These are phyloP conservation scores for Pseudopithomyces maydicus DNA, from an alignment of 2,329 filamentous ascomycete genomes.

Conservation along the genomic window DNA sequence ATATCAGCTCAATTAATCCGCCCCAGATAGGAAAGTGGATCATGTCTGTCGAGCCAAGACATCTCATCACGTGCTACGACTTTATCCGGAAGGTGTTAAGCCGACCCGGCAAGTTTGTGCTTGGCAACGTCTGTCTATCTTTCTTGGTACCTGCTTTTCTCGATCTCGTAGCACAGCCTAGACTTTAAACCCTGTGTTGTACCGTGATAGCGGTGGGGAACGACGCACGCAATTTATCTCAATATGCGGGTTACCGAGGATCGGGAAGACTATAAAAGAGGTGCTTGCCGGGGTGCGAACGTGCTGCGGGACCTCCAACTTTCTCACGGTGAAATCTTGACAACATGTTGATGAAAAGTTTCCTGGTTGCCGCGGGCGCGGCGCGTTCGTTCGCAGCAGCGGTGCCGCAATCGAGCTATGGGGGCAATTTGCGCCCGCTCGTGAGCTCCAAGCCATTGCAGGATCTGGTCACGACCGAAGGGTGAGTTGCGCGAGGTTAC, in stretches of 20 bases:
- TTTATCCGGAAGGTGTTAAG: conserved; percentile 38
- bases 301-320: background rate
- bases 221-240: conserved; percentile 17
- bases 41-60: background rate
- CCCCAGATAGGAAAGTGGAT: no score
- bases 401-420: conserved; percentile 26
- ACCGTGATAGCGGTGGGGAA: conserved; percentile 10
- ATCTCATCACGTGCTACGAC: conserved; percentile 19
- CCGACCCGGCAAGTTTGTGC: conserved; percentile 11
- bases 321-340: background rate
- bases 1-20: no score
- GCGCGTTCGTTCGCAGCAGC: conserved; percentile 30
- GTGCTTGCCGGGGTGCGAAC: background rate
- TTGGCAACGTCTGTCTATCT: conserved; percentile 31
- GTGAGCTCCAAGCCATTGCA: conserved; percentile 49
- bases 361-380: conserved; percentile 28
- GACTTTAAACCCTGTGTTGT: conserved; percentile 20
- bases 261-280: conserved; percentile 12
- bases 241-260: conserved; percentile 8
- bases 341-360: conserved; percentile 35
- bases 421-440: conserved; percentile 24
- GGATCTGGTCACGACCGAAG: conserved; percentile 45
- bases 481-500: conserved; percentile 25
- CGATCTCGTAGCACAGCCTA: conserved; percentile 25
- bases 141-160: conserved; percentile 41